These are phyloP conservation scores for Magnolia sinica DNA, from an alignment of 164 flowering plant genomes.

Conservation along the genomic window DNA sequence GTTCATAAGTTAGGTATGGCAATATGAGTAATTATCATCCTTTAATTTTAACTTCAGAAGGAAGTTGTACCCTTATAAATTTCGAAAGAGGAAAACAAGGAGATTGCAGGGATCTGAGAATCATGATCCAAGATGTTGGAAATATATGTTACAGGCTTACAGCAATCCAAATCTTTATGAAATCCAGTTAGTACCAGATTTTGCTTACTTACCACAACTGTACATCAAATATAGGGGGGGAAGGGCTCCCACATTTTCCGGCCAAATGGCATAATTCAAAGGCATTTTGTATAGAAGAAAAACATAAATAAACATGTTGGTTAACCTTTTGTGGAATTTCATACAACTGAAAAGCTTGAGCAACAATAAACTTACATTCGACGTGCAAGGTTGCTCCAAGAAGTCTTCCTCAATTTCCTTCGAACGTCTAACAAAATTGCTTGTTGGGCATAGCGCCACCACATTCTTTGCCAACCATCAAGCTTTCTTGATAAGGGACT, in stretches of 20 bases:
- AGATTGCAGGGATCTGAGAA: neutral
- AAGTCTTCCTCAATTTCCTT: constrained; percentile 57
- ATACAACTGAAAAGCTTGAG: neutral
- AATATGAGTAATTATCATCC: no score
- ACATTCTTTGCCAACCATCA: constrained; percentile 72
- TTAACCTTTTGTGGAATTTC: neutral
- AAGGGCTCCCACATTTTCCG: no score
- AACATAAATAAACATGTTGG: neutral
- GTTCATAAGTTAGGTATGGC: no score
- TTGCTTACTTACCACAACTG: no score
- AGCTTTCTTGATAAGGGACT: constrained; percentile 48
- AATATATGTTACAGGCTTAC: neutral
- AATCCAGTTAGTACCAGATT: neutral
- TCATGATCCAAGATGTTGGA: constrained; percentile 4
- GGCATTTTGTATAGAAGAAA: no score
- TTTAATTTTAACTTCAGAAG: neutral
- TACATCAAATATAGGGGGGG: no score
- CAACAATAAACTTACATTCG: constrained; percentile 57
- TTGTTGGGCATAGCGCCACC: constrained; percentile 95
- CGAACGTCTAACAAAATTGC: constrained; percentile 79
- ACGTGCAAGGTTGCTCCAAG: constrained; percentile 74
- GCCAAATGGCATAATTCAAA: no score
- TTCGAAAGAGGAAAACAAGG: neutral
- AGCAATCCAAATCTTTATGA: neutral
- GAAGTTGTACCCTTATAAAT: neutral